These are phyloP conservation scores for Phytophthora chlamydospora DNA, from an alignment of 352 stramenopile species.

Conservation along the genomic window DNA sequence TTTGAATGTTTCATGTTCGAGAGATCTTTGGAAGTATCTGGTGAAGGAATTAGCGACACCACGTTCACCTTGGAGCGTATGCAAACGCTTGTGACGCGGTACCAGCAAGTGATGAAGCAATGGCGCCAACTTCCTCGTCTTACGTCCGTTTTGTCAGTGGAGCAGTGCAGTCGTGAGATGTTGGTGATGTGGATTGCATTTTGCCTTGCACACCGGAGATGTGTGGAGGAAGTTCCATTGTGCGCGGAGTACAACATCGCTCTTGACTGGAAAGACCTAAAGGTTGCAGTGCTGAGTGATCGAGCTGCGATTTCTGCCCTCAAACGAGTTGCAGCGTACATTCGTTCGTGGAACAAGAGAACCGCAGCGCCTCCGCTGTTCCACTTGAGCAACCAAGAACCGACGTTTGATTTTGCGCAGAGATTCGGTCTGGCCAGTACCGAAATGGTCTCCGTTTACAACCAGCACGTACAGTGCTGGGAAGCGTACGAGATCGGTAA, in stretches of 20 bases:
- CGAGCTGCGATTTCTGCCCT: slow-evolving; percentile 36
- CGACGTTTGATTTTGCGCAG: slow-evolving; percentile 46
- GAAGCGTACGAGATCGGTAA: slow-evolving; percentile 8
- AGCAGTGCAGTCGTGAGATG: slow-evolving; percentile 47
- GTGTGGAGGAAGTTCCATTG: slow-evolving; percentile 8
- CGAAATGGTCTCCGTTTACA: slow-evolving; percentile 13
- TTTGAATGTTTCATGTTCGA: slow-evolving; percentile 44
- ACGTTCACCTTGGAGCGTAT: slow-evolving; percentile 16
- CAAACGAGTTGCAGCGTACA: slow-evolving; percentile 40
- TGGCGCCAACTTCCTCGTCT: slow-evolving; percentile 23
- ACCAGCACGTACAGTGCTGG: slow-evolving; percentile 23
- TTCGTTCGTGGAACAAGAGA: slow-evolving; percentile 41
- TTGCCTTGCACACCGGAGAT: slow-evolving; percentile 46
- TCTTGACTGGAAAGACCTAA: slow-evolving; percentile 43
- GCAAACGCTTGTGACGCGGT: slow-evolving; percentile 21
- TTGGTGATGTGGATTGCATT: slow-evolving; percentile 53
- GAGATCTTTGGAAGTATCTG: no score
- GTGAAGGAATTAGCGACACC: neutral
- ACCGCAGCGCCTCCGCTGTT: slow-evolving; percentile 35
- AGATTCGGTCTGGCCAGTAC: slow-evolving; percentile 25
- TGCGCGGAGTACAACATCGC: slow-evolving; percentile 49
- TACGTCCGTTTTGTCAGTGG: slow-evolving; percentile 30
- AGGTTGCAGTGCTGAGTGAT: slow-evolving; percentile 43
- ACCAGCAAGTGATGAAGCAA: slow-evolving; percentile 16
- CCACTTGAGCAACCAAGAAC: slow-evolving; percentile 41